Conservation (phyloP, 2,329 filamentous ascomycete genomes). For the Sphaerostilbella broomeana region DNA sequence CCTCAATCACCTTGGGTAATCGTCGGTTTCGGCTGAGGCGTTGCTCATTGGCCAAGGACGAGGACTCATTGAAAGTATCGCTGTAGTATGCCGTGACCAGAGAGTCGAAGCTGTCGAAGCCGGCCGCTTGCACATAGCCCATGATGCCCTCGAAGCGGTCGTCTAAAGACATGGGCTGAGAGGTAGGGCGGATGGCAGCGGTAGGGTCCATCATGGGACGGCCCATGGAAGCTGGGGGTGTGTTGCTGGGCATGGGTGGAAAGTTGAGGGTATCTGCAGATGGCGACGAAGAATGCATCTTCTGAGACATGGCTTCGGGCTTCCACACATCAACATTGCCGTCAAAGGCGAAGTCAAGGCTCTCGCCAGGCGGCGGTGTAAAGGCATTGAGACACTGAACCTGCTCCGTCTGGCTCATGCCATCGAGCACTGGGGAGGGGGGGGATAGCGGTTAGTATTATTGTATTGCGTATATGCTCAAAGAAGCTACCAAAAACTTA, state of each 20-base stretch:
- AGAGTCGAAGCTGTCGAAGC: constrained; percentile 23
- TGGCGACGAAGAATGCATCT: constrained; percentile 10
- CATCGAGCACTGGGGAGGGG: constrained; percentile 9
- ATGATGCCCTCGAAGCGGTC: constrained; percentile 20
- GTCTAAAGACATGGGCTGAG: constrained; percentile 10
- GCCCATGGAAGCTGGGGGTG: neutral
- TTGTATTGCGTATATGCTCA: too few relatives aligned
- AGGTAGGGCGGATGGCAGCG: neutral
- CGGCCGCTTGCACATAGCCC: constrained; percentile 17
- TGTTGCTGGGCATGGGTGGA: neutral
- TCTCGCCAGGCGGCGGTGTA: constrained; percentile 13
- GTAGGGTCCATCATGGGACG: neutral
- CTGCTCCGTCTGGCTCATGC: constrained; percentile 14
- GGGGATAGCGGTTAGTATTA: too few relatives aligned
- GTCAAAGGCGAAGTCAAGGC: constrained; percentile 19
- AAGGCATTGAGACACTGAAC: constrained; percentile 12
- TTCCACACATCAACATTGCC: constrained; percentile 16
- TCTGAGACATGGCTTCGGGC: constrained; percentile 12
- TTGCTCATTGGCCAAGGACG: constrained; percentile 21
- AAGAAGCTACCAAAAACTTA: neutral
- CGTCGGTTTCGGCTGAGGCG: constrained; percentile 21
- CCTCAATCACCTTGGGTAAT: constrained; percentile 19
- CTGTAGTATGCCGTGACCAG: constrained; percentile 23
- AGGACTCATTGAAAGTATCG: constrained; percentile 15
- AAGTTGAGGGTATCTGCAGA: constrained; percentile 9